Evolutionary conservation across 1,284 basidiomycete species (phyloP), one percentile per base, ranked within the genome.

Genomic region (Peniophora sp.): DNA sequence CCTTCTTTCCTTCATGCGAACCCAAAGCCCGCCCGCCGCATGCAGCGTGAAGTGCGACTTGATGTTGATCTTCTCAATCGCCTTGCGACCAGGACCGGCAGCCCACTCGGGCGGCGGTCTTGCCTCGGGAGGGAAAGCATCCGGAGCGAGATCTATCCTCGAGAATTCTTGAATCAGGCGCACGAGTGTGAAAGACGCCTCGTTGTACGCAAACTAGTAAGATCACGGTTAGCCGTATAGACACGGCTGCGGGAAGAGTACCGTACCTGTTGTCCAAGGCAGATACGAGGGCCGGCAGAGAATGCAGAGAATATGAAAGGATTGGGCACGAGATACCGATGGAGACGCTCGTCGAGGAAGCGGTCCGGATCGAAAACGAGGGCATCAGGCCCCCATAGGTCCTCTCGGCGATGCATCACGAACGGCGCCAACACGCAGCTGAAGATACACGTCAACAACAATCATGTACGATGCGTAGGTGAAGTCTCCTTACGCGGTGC

Each of bases 381-480:
- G 2, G 72, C 68, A 72, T 83, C 80, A 0, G 80, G 78, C 3
- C 83, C 83, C 84, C 83, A 86, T 0, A 84, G 68, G 52, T 84
- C 79, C 47, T 66, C 73, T 18, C 79, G 70, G 32, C 83, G 68
- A 27, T 85, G 83, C 79, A 83, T 82, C 49, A 79, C 56, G 52
- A 81, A 71, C 5, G 81, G 75, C 1, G 75, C 79, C 57, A 80
- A 85, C 0, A 60, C 55, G 12, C 70, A 54, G 48, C 79, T 80
- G 50, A 1, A 14, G 45, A 23, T 47, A 17, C 51, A n/a, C 47
- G 55, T 51, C 39, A 24, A 23, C 22, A 41, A 50, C 11, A 12
- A 51, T 44, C 48, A 48, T 27, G 43, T 3, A 18, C n/a, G 27
- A 12, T 12, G 27, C 27, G 12, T 27, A 45, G 3, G 23, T 51